Percentiles rank a stretch among this genome's conserved stretches.
Evolutionary conservation across 805 yeast species (phyloP).

Genomic region (Kazachstania bromeliacearum): DNA sequence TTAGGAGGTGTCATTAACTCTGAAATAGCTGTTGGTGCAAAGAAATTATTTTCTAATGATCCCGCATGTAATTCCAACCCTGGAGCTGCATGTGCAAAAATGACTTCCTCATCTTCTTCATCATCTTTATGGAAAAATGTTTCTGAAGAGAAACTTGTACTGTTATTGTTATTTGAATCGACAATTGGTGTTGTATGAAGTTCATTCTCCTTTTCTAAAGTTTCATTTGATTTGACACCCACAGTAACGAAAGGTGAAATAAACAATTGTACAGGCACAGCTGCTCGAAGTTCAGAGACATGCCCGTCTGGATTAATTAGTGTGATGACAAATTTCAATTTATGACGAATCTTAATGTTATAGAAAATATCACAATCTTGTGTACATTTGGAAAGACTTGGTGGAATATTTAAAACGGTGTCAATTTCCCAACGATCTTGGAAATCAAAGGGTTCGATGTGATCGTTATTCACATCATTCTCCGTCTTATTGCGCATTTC

Average conservation of each 20-base stretch:
- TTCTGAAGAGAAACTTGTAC: constrained; percentile 11
- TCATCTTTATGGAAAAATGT: constrained; percentile 7
- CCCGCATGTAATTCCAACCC: constrained; percentile 13
- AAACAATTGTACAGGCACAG: constrained; percentile 70
- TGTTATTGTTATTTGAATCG: constrained; percentile 5
- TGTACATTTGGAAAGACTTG: constrained; percentile 63
- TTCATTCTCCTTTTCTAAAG: constrained; percentile 6
- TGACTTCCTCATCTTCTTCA: constrained; percentile 31
- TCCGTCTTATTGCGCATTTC: constrained; percentile 19
- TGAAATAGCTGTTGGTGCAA: constrained; percentile 14
- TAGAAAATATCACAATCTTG: constrained; percentile 74
- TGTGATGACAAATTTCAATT: constrained; percentile 71
- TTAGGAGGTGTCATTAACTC: constrained; percentile 73
- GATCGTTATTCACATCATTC: constrained; percentile 10
- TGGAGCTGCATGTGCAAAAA: constrained; percentile 32
- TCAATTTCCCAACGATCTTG: constrained; percentile 71
- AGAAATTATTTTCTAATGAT: constrained; percentile 5
- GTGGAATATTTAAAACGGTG: constrained; percentile 54
- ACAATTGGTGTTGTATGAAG: constrained; percentile 2
- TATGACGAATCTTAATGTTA: constrained; percentile 78
- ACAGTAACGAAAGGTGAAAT: constrained; percentile 78
- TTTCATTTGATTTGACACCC: constrained; percentile 19
- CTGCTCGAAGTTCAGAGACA: constrained; percentile 83
- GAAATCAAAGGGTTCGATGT: constrained; percentile 7
- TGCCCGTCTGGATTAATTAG: constrained; percentile 86